phyloP scores from a whole-genome alignment of 192 early-diverging fungal genomes.

The Funneliformis geosporum region DNA sequence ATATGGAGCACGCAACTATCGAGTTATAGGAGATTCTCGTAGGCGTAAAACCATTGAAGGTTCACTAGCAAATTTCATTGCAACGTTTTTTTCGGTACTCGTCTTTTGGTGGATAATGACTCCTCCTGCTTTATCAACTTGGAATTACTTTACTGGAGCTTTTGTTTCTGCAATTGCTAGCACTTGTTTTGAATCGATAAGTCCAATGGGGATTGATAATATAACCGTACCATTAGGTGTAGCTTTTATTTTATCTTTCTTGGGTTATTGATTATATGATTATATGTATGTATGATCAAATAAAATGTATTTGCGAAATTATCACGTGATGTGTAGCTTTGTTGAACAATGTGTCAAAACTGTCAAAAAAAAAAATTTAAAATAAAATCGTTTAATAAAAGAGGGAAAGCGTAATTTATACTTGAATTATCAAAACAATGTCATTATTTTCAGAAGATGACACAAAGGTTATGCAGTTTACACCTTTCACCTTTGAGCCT shows the following conservation, averaged over 20 bases:
- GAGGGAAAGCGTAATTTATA: not conserved
- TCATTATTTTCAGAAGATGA: not conserved
- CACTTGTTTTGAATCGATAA: slow-evolving; percentile 33
- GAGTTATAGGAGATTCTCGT: not conserved
- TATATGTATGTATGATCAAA: too few species aligned
- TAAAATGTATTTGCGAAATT: too few species aligned
- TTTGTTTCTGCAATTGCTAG: slow-evolving; percentile 17
- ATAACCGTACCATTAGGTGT: slow-evolving; percentile 35
- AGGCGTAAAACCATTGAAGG: slow-evolving; percentile 31
- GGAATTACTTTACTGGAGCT: slow-evolving; percentile 24
- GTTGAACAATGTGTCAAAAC: too few species aligned
- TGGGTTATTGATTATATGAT: slow-evolving; percentile 15
- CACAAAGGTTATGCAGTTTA: not conserved
- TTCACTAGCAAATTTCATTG: slow-evolving; percentile 32
- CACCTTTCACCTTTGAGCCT: not conserved
- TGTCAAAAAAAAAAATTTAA: too few species aligned
- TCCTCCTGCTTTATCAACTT: not conserved
- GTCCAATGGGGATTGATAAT: slow-evolving; percentile 36
- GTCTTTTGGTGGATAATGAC: slow-evolving; percentile 27
- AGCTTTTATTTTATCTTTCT: not conserved
- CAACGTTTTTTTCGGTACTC: slow-evolving; percentile 12
- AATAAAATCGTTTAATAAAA: too few species aligned
- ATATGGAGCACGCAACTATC: slow-evolving; percentile 13
- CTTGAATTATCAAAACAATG: not conserved
- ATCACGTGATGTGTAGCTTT: too few species aligned